Conservation (phyloP, 2,329 filamentous ascomycete species). For the Trichoderma sp. region DNA sequence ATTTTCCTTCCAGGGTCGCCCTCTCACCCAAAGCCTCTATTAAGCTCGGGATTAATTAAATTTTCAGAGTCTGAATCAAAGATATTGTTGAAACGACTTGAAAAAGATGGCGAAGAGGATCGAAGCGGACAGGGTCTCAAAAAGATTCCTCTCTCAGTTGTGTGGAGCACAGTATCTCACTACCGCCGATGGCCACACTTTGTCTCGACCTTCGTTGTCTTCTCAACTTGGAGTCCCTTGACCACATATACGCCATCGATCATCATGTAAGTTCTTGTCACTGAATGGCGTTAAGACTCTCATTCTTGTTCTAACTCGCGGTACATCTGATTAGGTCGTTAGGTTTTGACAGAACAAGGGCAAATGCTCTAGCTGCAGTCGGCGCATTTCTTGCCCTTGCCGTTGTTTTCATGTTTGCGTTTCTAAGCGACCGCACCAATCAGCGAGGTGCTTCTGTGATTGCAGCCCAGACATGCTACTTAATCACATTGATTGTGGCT, state of each 20-base stretch:
- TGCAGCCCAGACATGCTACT: constrained; percentile 46
- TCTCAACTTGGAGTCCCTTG: constrained; percentile 54
- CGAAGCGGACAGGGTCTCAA: constrained; percentile 26
- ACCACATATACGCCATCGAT: constrained; percentile 54
- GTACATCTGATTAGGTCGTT: constrained; percentile 34
- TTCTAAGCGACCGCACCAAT: constrained; percentile 48
- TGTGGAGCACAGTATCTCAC: constrained; percentile 47
- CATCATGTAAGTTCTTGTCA: constrained; percentile 35
- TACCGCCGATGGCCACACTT: constrained; percentile 51
- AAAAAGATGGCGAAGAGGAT: not conserved
- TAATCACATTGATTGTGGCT: constrained; percentile 45
- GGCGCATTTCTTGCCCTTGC: constrained; percentile 47
- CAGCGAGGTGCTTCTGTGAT: constrained; percentile 47
- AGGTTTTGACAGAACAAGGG: constrained; percentile 46
- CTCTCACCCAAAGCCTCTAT: constrained; percentile 41
- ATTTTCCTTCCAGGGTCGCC: constrained; percentile 47
- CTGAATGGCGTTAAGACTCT: not conserved
- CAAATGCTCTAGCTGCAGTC: constrained; percentile 50
- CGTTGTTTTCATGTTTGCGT: constrained; percentile 51
- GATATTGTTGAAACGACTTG: not conserved
- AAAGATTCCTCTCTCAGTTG: constrained; percentile 40
- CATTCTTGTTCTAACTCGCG: not conserved
- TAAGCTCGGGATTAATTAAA: constrained; percentile 19
- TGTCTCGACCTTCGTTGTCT: constrained; percentile 51
- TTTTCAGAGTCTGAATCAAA: not conserved